These are phyloP conservation scores for Singerocomus inundabilis DNA, from an alignment of 1,284 basidiomycete genomes.

Conservation along the genomic window DNA sequence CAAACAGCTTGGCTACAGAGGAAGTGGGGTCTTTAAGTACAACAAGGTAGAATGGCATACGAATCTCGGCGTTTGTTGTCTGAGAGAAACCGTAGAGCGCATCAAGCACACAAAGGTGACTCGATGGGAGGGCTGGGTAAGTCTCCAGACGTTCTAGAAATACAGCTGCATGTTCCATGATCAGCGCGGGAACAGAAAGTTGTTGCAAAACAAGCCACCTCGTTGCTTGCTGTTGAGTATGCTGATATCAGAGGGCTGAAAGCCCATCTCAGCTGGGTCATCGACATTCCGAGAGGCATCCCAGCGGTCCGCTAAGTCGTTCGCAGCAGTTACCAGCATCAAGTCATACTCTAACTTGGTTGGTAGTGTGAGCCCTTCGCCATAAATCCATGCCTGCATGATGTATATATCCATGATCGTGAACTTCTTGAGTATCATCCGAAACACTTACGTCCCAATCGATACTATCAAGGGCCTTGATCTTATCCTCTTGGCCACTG, in stretches of 20 bases:
- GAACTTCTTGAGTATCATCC: neutral
- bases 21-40: conserved; percentile 54
- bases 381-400: conserved; percentile 80
- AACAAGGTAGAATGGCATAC: conserved; percentile 68
- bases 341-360: conserved; percentile 84
- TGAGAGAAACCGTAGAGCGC: conserved; percentile 52
- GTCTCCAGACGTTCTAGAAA: conserved; percentile 72
- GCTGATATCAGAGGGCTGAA: conserved; percentile 55
- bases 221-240: conserved; percentile 68
- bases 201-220: conserved; percentile 36
- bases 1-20: conserved; percentile 47
- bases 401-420: neutral
- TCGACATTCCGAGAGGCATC: conserved; percentile 54
- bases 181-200: neutral
- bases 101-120: conserved; percentile 56
- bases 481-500: conserved; percentile 58
- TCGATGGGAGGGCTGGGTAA: conserved; percentile 52
- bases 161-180: conserved; percentile 45
- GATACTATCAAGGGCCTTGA: conserved; percentile 69
- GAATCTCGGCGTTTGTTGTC: conserved; percentile 68
- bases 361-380: conserved; percentile 77
- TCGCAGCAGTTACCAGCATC: conserved; percentile 72
- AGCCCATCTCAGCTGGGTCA: conserved; percentile 47
- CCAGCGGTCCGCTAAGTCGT: conserved; percentile 78
- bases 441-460: conserved; percentile 71